Evolutionary conservation across 768 basidiomycete species (phyloP).

Genomic region (Kwoniella botswanensis): DNA sequence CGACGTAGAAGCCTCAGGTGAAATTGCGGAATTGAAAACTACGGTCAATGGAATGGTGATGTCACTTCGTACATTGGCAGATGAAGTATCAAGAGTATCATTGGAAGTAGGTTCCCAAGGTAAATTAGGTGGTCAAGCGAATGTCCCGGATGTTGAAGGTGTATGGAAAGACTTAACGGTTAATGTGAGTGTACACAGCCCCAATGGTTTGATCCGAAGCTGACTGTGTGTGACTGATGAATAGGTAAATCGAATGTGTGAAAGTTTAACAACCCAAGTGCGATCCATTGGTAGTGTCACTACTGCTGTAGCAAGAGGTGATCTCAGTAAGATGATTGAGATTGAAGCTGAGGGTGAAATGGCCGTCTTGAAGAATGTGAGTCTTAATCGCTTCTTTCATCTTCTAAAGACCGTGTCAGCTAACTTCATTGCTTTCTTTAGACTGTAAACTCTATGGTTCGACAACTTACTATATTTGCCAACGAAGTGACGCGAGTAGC

Average conservation of each 20-base stretch:
- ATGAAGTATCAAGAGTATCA: conserved; percentile 82
- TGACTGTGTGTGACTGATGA: too few relatives aligned
- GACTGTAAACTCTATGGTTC: conserved; percentile 59
- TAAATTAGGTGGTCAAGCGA: conserved; percentile 90
- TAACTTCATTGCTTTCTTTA: conserved; percentile 2
- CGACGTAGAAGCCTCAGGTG: conserved; percentile 90
- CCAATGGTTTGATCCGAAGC: too few relatives aligned
- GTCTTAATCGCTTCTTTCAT: conserved; percentile 7
- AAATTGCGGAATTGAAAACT: conserved; percentile 84
- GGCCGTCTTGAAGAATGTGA: conserved; percentile 60
- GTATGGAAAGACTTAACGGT: conserved; percentile 75
- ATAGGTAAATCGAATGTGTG: conserved; percentile 60
- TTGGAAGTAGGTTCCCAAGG: conserved; percentile 63
- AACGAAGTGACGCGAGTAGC: conserved; percentile 59
- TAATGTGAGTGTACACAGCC: conserved; percentile 53
- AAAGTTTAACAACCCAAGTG: conserved; percentile 61
- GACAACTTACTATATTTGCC: conserved; percentile 55
- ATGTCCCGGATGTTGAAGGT: conserved; percentile 88
- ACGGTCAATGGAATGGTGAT: conserved; percentile 95
- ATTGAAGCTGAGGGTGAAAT: conserved; percentile 94
- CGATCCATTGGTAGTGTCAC: conserved; percentile 60
- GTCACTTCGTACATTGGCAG: conserved; percentile 82
- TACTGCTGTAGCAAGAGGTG: conserved; percentile 60
- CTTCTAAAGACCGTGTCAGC: too few relatives aligned
- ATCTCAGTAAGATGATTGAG: conserved; percentile 69